Percentiles rank a stretch among this genome's conserved stretches.
Evolutionary conservation across 306 rosid genomes (phyloP).

Genomic region (Cercis canadensis): DNA sequence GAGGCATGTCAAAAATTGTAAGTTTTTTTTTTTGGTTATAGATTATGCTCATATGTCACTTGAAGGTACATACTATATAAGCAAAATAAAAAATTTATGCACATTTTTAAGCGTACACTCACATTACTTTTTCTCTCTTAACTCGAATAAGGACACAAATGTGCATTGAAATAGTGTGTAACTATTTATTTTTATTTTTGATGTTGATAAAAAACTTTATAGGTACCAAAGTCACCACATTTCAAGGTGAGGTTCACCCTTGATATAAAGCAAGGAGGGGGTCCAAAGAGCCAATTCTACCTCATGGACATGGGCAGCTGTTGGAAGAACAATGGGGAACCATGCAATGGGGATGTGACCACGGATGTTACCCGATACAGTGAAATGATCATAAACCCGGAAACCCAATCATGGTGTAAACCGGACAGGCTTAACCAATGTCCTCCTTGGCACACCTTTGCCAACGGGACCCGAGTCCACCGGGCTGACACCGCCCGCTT

Average conservation of each 20-base stretch:
- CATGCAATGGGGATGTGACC: constrained; percentile 65
- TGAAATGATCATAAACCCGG: constrained; percentile 72
- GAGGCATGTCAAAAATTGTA: constrained; percentile 68
- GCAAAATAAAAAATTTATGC: too few relatives aligned
- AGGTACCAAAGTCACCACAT: constrained; percentile 46
- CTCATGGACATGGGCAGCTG: constrained; percentile 73
- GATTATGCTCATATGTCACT: too few relatives aligned
- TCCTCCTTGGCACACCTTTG: constrained; percentile 68
- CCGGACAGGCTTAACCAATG: constrained; percentile 41
- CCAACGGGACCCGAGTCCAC: constrained; percentile 53
- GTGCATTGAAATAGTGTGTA: not conserved
- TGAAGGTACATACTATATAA: too few relatives aligned
- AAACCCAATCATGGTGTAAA: constrained; percentile 42
- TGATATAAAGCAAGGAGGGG: constrained; percentile 53
- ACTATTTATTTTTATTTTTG: not conserved
- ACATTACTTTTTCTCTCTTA: too few relatives aligned
- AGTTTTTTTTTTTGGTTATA: constrained; percentile 29
- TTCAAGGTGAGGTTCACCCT: constrained; percentile 46
- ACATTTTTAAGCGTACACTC: too few relatives aligned
- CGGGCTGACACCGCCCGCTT: constrained; percentile 46
- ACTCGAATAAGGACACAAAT: too few relatives aligned
- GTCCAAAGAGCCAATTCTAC: constrained; percentile 59
- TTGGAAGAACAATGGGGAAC: constrained; percentile 68
- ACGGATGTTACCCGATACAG: constrained; percentile 67
- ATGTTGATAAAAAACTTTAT: not conserved